phyloP scores from a whole-genome alignment of 2,329 filamentous ascomycete species.

The Colletotrichum plurivorum region DNA sequence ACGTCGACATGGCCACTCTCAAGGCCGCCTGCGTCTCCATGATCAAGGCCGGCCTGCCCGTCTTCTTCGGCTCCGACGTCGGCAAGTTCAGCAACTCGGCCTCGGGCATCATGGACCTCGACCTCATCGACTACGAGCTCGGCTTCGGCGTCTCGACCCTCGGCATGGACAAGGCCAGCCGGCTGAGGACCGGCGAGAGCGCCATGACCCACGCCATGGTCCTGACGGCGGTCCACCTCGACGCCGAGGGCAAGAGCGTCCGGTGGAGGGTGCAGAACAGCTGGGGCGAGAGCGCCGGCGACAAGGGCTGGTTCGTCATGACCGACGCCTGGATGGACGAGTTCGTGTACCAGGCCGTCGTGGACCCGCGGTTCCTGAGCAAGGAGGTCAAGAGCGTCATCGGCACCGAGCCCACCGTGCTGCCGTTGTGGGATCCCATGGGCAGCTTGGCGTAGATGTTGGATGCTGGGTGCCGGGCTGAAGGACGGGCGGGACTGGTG shows the following conservation, averaged over 20 bases:
- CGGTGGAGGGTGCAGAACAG: constrained; percentile 91
- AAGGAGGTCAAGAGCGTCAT: constrained; percentile 79
- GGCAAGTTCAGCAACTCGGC: constrained; percentile 81
- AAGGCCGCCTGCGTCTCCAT: constrained; percentile 82
- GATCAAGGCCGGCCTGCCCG: constrained; percentile 82
- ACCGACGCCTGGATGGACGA: constrained; percentile 84
- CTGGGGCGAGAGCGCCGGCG: constrained; percentile 80
- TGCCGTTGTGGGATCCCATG: constrained; percentile 88
- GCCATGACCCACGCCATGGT: constrained; percentile 96
- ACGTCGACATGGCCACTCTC: constrained; percentile 80
- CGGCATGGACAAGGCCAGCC: constrained; percentile 81
- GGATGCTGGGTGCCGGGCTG: background rate
- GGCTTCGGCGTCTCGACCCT: constrained; percentile 85
- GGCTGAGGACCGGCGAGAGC: constrained; percentile 81
- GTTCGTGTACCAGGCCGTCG: constrained; percentile 89
- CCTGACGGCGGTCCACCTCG: constrained; percentile 86
- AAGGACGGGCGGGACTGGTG: background rate
- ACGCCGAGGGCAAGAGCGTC: constrained; percentile 72
- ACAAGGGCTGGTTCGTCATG: constrained; percentile 92
- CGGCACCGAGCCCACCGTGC: constrained; percentile 76
- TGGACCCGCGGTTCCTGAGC: constrained; percentile 78
- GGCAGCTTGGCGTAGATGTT: constrained; percentile 73
- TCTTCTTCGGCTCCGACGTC: constrained; percentile 93
- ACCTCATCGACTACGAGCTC: constrained; percentile 83
- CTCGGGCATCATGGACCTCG: constrained; percentile 84